Base-by-base conservation (phyloP, 192 early-diverging fungal genomes). In the Coemansia sp. region DNA sequence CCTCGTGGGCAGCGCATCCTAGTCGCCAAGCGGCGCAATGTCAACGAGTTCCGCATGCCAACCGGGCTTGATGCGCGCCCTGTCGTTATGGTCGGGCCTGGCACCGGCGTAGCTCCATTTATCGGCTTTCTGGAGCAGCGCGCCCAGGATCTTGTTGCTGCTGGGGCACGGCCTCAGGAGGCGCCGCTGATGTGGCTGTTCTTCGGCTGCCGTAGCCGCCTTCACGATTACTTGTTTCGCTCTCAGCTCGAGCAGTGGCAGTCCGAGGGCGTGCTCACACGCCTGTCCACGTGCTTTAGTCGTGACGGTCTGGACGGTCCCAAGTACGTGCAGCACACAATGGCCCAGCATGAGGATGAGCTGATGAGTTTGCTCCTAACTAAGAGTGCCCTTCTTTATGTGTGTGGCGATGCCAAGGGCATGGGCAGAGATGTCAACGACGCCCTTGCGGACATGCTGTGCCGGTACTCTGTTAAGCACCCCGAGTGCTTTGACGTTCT, bases 81-180 rank as follows among this genome's bases (percentile, higher is more conserved):
- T 0, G 75, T 97, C 7, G 79, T 97, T 20, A 86, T 98, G 88
- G 87, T 97, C 31, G 92, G 91, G 2, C 93, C 95, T 2, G 97
- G 95, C 37, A 97, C 97, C 0, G 97, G 97, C 18, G 86, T 99
- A n/a, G 91, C 95, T 8, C 95, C 97, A 0, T 95, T 97, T 47
- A 81, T 95, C 28, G 90, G 92, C 1, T 97, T 97, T 66, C 75
- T 97, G 35, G 83, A 95, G 70, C 88, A 96, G 57, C 86, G 92
- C 47, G 83, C 84, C 16, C 45, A 65, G 0, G 81, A 86, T 53
- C 80, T 79, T 26, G 61, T 63, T 39, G 75, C 85, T 23, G 68
- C 72, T 16, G 75, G 76, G 65, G 45, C 42, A 25, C 37, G 0
- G 41, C 47, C 43, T 33, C 13, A 18, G 25, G 20, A 66, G 2